Evolutionary conservation across 495 filamentous ascomycete genomes (phyloP).

Genomic region (Achaetomiella virescens): DNA sequence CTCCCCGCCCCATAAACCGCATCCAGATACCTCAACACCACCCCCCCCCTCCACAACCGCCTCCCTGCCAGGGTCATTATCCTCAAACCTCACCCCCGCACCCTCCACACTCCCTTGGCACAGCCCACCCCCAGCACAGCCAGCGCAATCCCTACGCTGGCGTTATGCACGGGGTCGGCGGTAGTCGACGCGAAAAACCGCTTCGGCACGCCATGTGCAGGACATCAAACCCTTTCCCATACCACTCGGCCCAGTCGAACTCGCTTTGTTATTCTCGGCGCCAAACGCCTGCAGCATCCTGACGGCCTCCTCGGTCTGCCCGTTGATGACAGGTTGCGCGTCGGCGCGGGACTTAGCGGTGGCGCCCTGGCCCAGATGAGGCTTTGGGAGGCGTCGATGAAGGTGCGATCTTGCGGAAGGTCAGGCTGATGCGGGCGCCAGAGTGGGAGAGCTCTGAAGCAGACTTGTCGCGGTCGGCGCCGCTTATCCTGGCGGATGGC

Average conservation of each 20-base stretch:
- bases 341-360: slow-evolving; percentile 52
- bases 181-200: slow-evolving; percentile 46
- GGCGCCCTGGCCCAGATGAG: slow-evolving; percentile 89
- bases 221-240: slow-evolving; percentile 82
- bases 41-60: slow-evolving; percentile 42
- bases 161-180: slow-evolving; percentile 47
- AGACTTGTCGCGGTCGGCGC: slow-evolving; percentile 53
- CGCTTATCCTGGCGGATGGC: slow-evolving; percentile 84
- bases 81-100: slow-evolving; percentile 43
- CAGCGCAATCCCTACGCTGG: slow-evolving; percentile 51
- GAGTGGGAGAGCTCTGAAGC: slow-evolving; percentile 61
- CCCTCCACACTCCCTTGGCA: slow-evolving; percentile 38
- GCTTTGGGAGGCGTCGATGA: slow-evolving; percentile 53
- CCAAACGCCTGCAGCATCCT: slow-evolving; percentile 74
- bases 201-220: slow-evolving; percentile 58
- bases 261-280: slow-evolving; percentile 65
- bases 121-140: slow-evolving; percentile 55
- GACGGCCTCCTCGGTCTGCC: slow-evolving; percentile 58
- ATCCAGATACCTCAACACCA: slow-evolving; percentile 53
- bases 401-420: slow-evolving; percentile 87
- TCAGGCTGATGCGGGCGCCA: slow-evolving; percentile 83
- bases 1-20: slow-evolving; percentile 35
- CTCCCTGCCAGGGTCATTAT: slow-evolving; percentile 41
- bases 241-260: slow-evolving; percentile 74
- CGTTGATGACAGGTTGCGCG: slow-evolving; percentile 62